A percentile compares a stretch with the other conserved stretches of the same genome.
Evolutionary conservation across 148 eudicot genomes (phyloP).

Genomic region (Rhododendron williamsianum): DNA sequence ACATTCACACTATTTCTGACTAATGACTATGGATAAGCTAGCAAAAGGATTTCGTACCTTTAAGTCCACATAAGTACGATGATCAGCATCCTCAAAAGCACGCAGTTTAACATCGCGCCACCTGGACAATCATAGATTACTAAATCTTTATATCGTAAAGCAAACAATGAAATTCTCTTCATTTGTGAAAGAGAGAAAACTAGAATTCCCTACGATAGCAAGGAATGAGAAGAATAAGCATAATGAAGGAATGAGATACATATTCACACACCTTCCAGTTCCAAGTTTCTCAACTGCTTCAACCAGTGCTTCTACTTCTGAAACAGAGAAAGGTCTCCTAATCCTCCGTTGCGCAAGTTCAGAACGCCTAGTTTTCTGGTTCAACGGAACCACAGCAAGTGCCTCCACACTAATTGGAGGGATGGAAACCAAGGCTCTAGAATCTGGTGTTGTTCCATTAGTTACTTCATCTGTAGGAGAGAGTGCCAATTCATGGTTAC

Average conservation of each 20-base stretch:
- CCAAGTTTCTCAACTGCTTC: slow-evolving; percentile 97
- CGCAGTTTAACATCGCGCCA: slow-evolving; percentile 97
- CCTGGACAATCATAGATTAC: slow-evolving; percentile 39
- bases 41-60: slow-evolving; percentile 47
- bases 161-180: neutral
- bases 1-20: neutral
- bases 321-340: slow-evolving; percentile 89
- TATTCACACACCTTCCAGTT: slow-evolving; percentile 73
- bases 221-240: neutral
- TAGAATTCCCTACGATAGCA: neutral
- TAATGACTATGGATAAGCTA: neutral
- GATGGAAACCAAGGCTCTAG: slow-evolving; percentile 60
- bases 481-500: slow-evolving; percentile 42
- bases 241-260: neutral
- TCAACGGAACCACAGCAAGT: slow-evolving; percentile 61
- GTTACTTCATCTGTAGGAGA: slow-evolving; percentile 26
- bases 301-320: slow-evolving; percentile 95
- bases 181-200: neutral
- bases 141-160: neutral
- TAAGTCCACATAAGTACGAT: slow-evolving; percentile 96
- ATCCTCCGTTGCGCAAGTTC: slow-evolving; percentile 89
- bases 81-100: slow-evolving; percentile 83
- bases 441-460: slow-evolving; percentile 34
- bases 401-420: slow-evolving; percentile 46
- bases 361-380: slow-evolving; percentile 48